Evolutionary conservation across 306 rosid species (phyloP).

Genomic region (Leucaena leucocephala): DNA sequence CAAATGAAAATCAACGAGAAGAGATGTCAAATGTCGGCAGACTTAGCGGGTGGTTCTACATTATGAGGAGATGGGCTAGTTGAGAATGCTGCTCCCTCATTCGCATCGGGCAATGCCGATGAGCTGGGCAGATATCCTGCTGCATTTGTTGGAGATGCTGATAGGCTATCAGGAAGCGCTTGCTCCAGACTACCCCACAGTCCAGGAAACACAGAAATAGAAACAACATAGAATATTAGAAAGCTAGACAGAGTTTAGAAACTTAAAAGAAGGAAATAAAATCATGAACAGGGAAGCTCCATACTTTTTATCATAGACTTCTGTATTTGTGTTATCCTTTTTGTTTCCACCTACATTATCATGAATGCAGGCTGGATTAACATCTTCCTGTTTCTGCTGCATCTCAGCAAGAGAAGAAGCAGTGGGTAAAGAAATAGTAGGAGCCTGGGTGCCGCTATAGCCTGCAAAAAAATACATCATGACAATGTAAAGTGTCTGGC

Average conservation of each 20-base stretch:
- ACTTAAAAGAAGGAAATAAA: not conserved
- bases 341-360: slow-evolving; percentile 29
- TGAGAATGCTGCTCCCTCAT: slow-evolving; percentile 40
- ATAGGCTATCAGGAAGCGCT: slow-evolving; percentile 84
- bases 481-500: slow-evolving; percentile 20
- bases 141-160: slow-evolving; percentile 81
- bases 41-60: slow-evolving; percentile 34
- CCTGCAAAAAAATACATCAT: slow-evolving; percentile 49
- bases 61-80: slow-evolving; percentile 41
- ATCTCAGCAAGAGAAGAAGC: slow-evolving; percentile 33
- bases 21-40: slow-evolving; percentile 44
- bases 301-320: slow-evolving; percentile 47
- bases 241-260: not conserved
- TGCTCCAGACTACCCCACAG: slow-evolving; percentile 64
- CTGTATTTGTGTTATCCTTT: slow-evolving; percentile 35
- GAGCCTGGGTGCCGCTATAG: slow-evolving; percentile 35
- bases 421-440: slow-evolving; percentile 38
- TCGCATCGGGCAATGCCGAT: slow-evolving; percentile 38
- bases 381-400: slow-evolving; percentile 52
- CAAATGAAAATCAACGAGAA: slow-evolving; percentile 47
- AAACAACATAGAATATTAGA: not conserved
- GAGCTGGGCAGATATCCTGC: slow-evolving; percentile 49
- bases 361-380: slow-evolving; percentile 25
- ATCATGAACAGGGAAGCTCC: slow-evolving; percentile 1
- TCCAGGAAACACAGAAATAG: not conserved